Percentiles rank a stretch among this genome's conserved stretches.
phyloP scores from a whole-genome alignment of 768 basidiomycete species.

The Hygrocybe punicea region DNA sequence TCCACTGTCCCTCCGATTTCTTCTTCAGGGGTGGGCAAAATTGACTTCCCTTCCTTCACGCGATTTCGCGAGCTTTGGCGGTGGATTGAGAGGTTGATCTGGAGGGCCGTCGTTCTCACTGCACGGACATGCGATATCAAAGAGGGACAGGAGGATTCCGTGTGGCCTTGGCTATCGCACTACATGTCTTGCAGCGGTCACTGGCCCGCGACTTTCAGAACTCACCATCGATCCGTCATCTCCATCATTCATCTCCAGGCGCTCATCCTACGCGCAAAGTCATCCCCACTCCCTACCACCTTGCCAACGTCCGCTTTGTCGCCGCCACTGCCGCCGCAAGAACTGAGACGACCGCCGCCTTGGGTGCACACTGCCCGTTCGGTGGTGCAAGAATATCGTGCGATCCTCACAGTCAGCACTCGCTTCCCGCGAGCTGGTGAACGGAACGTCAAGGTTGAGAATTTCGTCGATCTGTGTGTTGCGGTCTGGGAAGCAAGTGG shows the following conservation, averaged over 20 bases:
- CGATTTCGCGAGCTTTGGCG: slow-evolving; percentile 82
- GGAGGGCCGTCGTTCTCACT: slow-evolving; percentile 70
- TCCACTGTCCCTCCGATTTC: slow-evolving; percentile 18
- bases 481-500: slow-evolving; percentile 79
- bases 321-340: slow-evolving; percentile 12
- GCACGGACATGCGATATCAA: slow-evolving; percentile 45
- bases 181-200: slow-evolving; percentile 59
- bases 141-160: slow-evolving; percentile 33
- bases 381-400: slow-evolving; percentile 68
- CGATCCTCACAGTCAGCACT: slow-evolving; percentile 64
- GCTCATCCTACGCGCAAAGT: slow-evolving; percentile 51
- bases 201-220: slow-evolving; percentile 80
- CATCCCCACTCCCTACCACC: slow-evolving; percentile 11
- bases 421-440: slow-evolving; percentile 80
- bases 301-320: slow-evolving; percentile 9
- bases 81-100: slow-evolving; percentile 79
- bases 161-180: slow-evolving; percentile 63
- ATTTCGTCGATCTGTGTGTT: slow-evolving; percentile 77
- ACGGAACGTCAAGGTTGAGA: slow-evolving; percentile 72
- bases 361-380: slow-evolving; percentile 68
- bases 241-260: slow-evolving; percentile 71
- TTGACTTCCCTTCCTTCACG: slow-evolving; percentile 55
- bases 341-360: slow-evolving; percentile 35
- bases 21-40: slow-evolving; percentile 31
- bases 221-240: slow-evolving; percentile 69